Percentiles rank a stretch among this genome's conserved stretches.
phyloP scores from a whole-genome alignment of 768 basidiomycete genomes.

The Pulveroboletus sp. region DNA sequence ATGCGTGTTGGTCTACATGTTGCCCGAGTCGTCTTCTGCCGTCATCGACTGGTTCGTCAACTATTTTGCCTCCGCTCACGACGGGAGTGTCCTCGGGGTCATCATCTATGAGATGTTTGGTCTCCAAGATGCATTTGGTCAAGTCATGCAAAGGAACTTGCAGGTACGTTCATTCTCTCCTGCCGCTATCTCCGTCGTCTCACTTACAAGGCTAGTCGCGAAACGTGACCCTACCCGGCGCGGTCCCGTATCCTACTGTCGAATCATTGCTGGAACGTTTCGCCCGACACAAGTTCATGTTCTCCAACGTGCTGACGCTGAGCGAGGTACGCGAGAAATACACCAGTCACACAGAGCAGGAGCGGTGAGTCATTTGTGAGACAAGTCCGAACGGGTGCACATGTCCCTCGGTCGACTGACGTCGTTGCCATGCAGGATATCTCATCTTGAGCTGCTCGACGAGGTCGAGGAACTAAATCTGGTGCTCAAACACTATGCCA shows the following conservation, averaged over 20 bases:
- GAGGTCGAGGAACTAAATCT: conserved; percentile 90
- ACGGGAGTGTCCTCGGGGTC: conserved; percentile 39
- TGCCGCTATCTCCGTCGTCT: not conserved
- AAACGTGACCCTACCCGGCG: conserved; percentile 71
- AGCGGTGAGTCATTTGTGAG: conserved; percentile 38
- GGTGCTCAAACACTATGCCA: conserved; percentile 41
- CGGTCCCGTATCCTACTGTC: conserved; percentile 53
- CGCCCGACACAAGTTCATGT: conserved; percentile 47
- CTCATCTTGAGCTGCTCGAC: conserved; percentile 75
- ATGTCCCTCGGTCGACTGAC: not conserved
- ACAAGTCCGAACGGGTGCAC: not conserved
- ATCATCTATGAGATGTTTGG: conserved; percentile 90
- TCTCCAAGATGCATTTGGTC: conserved; percentile 83
- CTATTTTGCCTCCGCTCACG: conserved; percentile 35
- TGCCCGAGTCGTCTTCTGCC: conserved; percentile 50
- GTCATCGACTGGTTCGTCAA: conserved; percentile 73
- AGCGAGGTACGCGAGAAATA: conserved; percentile 43
- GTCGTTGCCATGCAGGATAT: conserved; percentile 47
- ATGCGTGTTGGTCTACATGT: conserved; percentile 89
- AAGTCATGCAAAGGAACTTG: conserved; percentile 86
- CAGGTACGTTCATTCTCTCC: conserved; percentile 41
- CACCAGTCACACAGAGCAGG: conserved; percentile 41
- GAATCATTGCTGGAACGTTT: conserved; percentile 57
- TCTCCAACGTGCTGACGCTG: conserved; percentile 11
- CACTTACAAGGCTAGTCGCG: conserved; percentile 47